phyloP scores from a whole-genome alignment of 2,329 filamentous ascomycete species.

The Phaeosphaeria sp. region DNA sequence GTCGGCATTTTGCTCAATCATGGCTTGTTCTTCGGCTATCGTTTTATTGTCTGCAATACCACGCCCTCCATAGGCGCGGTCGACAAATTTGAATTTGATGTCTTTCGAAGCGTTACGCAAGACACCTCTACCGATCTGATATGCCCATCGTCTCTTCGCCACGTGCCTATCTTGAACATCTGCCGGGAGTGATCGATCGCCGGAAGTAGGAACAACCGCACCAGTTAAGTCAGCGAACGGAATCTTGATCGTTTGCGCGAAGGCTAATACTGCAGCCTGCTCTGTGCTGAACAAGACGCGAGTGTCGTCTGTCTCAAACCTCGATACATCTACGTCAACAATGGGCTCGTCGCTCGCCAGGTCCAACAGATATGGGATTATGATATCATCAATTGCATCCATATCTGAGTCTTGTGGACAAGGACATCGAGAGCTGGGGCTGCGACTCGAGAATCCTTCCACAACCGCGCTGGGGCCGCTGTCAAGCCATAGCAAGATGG shows the following conservation, averaged over 20 bases:
- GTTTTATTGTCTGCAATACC: slow-evolving; percentile 51
- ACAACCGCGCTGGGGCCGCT: slow-evolving; percentile 63
- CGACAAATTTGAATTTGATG: slow-evolving; percentile 64
- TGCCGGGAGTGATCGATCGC: slow-evolving; percentile 20
- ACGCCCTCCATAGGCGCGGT: slow-evolving; percentile 67
- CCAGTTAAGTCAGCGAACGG: slow-evolving; percentile 59
- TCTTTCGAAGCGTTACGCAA: slow-evolving; percentile 63
- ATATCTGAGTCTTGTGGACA: slow-evolving; percentile 58
- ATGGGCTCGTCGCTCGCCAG: slow-evolving; percentile 60
- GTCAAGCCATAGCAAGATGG: slow-evolving; percentile 67
- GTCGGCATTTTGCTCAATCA: slow-evolving; percentile 52
- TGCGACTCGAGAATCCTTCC: slow-evolving; percentile 61
- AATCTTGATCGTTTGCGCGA: slow-evolving; percentile 59
- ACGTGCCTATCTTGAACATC: slow-evolving; percentile 53
- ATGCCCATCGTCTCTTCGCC: slow-evolving; percentile 63
- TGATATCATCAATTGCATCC: slow-evolving; percentile 60
- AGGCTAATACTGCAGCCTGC: slow-evolving; percentile 62
- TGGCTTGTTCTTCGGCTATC: slow-evolving; percentile 51
- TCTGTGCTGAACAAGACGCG: slow-evolving; percentile 61
- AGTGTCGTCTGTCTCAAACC: slow-evolving; percentile 63
- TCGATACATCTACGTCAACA: slow-evolving; percentile 63
- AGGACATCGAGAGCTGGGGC: slow-evolving; percentile 57
- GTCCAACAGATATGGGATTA: slow-evolving; percentile 66
- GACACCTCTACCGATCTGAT: slow-evolving; percentile 65
- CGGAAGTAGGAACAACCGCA: slow-evolving; percentile 39